These are phyloP conservation scores for Saksenaea vasiformis DNA, from an alignment of 371 early-diverging fungal genomes.

Conservation along the genomic window DNA sequence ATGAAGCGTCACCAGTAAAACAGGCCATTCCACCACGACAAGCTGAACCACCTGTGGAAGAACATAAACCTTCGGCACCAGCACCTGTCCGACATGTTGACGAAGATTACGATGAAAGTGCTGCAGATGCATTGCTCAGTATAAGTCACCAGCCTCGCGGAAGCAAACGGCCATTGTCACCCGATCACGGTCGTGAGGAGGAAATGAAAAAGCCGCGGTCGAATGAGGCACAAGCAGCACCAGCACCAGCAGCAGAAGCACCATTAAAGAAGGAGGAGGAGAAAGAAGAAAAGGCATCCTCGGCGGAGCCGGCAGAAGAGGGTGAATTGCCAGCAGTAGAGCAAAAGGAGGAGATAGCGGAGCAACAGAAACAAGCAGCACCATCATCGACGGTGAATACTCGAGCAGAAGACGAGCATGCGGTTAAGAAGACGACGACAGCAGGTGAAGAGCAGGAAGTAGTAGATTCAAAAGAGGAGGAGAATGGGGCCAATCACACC, in stretches of 20 bases:
- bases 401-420: not conserved
- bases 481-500: not conserved
- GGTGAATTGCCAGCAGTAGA: not conserved
- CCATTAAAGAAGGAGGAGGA: not conserved
- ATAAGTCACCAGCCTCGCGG: conserved; percentile 18
- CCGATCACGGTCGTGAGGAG: conserved; percentile 9
- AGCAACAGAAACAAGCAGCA: not conserved
- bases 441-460: not conserved
- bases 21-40: not conserved
- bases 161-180: conserved; percentile 14
- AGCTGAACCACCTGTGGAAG: not conserved
- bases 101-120: conserved; percentile 26
- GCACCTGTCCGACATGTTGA: conserved; percentile 9
- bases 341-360: not conserved
- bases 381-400: not conserved
- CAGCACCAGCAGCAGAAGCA: not conserved
- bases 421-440: not conserved
- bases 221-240: too few species aligned
- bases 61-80: conserved; percentile 7
- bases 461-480: not conserved
- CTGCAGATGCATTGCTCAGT: conserved; percentile 24
- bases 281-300: not conserved
- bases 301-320: not conserved
- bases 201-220: conserved; percentile 12
- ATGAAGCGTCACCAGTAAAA: not conserved